Evolutionary conservation across 192 early-diverging fungal species (phyloP), one percentile per base, ranked within the genome.

Genomic region (Gamsiella multidivaricata): DNA sequence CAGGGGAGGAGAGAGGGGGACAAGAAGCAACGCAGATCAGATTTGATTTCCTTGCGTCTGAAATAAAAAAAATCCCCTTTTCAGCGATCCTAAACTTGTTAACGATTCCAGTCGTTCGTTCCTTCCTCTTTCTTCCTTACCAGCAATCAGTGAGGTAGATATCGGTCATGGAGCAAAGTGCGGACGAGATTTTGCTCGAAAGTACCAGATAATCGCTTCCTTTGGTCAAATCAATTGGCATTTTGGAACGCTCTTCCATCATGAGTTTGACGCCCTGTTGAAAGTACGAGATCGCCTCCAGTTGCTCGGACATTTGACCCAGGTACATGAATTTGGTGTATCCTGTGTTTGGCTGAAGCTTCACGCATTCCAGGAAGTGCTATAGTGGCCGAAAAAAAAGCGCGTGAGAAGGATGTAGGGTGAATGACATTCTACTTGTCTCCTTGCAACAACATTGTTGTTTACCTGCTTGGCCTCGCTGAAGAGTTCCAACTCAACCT

Each of bases 121-220:
- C 14, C 39, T 10, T 41, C 39, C 8, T 41, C 39, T 41, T 41
- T 41, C 14, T 14, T 41, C 36, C 18, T 81, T 86, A 95, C 93
- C 97, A 99, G 80, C 94, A 96, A 74, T 99, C 97, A 0, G 98
- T 98, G 82, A 99, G 88, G 80, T 95, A 99, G 22, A 98, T 95
- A 74, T 99, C 98, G 3, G 94, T 89, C 89, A 99, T 96, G 37
- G 96, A 93, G 80, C 94, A 96, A 23, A 96, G 86, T 14, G 95
- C 96, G 45, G 87, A 86, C 0, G 95, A 88, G 59, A 94, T 90
- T 69, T 96, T 95, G 28, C 82, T 69, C 20, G 69, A 72, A 3
- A 95, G 59, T 5, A 37, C 17, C 53, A 72, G 49, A 65, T 65
- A 17, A 63, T 74, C 31, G 82, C 84, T 26, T 87, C 80, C 62